Evolutionary conservation across 495 filamentous ascomycete species (phyloP).

Genomic region (Thozetella sp.): DNA sequence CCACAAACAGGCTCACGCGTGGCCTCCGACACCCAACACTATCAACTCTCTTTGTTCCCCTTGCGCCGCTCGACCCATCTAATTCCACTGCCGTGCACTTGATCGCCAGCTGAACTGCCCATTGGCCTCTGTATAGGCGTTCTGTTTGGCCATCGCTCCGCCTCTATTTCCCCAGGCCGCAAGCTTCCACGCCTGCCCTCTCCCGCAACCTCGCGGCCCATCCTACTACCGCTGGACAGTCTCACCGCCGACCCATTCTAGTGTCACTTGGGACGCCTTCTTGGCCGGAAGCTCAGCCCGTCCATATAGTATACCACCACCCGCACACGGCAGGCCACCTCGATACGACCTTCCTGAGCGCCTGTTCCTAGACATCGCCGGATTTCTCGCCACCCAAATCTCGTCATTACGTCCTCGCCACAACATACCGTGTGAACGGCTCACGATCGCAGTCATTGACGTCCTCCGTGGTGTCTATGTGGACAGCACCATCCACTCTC

Average conservation of each 20-base stretch:
- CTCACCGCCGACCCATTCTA: not conserved
- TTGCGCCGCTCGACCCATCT: constrained; percentile 11
- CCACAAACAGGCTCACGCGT: constrained; percentile 14
- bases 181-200: constrained; percentile 11
- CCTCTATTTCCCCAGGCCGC: constrained; percentile 15
- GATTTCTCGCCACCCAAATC: not conserved
- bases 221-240: not conserved
- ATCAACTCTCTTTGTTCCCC: constrained; percentile 22
- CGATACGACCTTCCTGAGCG: not conserved
- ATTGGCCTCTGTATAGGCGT: not conserved
- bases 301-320: not conserved
- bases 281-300: not conserved
- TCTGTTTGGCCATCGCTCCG: constrained; percentile 15
- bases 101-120: constrained; percentile 6
- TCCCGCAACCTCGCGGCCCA: not conserved
- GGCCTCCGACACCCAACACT: constrained; percentile 11
- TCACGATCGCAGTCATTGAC: not conserved
- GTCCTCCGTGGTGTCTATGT: not conserved
- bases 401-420: not conserved
- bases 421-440: not conserved
- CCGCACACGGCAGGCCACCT: not conserved
- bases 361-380: not conserved
- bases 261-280: not conserved
- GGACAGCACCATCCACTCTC: not conserved
- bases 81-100: constrained; percentile 12